Percentiles rank a stretch among this genome's conserved stretches.
Evolutionary conservation across 257 asterid genomes (phyloP).

Genomic region (Ligustrum vulgare): DNA sequence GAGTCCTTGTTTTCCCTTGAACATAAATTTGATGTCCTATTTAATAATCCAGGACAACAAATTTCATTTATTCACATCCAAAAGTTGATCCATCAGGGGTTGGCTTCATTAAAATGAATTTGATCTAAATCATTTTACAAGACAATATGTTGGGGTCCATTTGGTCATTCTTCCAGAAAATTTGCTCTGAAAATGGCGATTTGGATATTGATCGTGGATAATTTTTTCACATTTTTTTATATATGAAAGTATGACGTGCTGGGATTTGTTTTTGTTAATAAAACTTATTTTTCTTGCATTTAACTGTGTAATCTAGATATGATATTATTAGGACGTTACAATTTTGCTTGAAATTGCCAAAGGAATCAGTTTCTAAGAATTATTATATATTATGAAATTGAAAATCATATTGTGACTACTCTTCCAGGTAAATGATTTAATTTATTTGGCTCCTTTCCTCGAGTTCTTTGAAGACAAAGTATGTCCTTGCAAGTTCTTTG

Average conservation of each 20-base stretch:
- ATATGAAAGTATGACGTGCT: no score
- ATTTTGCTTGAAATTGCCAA: not conserved
- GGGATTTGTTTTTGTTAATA: no score
- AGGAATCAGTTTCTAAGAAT: not conserved
- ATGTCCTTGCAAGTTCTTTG: not conserved
- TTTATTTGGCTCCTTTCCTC: not conserved
- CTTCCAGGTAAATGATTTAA: conserved; percentile 58
- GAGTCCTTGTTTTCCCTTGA: conserved; percentile 37
- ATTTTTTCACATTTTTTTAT: no score
- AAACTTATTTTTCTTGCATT: no score
- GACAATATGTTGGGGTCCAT: no score
- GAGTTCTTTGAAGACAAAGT: conserved; percentile 7
- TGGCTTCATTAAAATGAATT: not conserved
- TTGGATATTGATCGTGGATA: no score
- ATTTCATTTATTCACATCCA: not conserved
- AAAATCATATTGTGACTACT: conserved; percentile 41
- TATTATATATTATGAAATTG: not conserved
- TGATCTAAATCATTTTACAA: not conserved
- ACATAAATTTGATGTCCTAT: not conserved
- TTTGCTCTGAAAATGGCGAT: no score
- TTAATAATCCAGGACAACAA: not conserved
- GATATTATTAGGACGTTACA: not conserved
- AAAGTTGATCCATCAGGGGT: not conserved
- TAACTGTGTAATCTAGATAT: no score
- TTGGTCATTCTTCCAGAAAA: not conserved